Conservation (phyloP, 306 rosid species). For the Pyrus pyrifolia region DNA sequence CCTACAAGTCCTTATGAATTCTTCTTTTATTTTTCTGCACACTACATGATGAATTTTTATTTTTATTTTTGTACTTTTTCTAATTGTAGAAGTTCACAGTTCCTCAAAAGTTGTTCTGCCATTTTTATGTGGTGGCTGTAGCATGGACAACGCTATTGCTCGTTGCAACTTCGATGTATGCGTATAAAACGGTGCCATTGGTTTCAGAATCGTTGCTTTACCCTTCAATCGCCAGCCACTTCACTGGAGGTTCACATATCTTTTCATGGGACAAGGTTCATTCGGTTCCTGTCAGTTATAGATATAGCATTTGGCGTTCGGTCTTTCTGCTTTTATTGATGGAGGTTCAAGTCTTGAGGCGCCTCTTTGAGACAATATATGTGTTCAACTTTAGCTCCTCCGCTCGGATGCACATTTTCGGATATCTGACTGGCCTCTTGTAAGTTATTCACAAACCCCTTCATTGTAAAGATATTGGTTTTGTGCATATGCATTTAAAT, state of each 20-base stretch:
- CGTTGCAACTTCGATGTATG: constrained; percentile 62
- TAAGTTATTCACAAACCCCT: constrained; percentile 32
- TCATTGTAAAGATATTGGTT: background rate
- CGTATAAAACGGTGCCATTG: constrained; percentile 41
- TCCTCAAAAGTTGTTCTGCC: constrained; percentile 70
- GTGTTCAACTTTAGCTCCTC: constrained; percentile 71
- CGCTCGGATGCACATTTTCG: constrained; percentile 79
- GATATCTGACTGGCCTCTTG: constrained; percentile 79
- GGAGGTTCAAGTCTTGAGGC: constrained; percentile 73
- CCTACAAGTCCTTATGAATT: background rate
- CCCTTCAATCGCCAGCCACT: constrained; percentile 45
- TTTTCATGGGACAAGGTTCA: constrained; percentile 28
- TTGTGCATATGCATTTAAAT: background rate
- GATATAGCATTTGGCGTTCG: constrained; percentile 50
- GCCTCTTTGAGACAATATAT: constrained; percentile 52
- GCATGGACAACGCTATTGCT: constrained; percentile 74
- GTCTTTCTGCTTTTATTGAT: constrained; percentile 72
- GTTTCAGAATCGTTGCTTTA: constrained; percentile 39
- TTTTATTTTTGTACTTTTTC: background rate
- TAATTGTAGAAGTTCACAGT: constrained; percentile 65
- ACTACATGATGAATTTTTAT: background rate
- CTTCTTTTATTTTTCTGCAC: background rate
- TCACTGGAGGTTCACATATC: constrained; percentile 57
- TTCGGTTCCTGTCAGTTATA: constrained; percentile 23
- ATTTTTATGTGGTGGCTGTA: constrained; percentile 62